Base-by-base conservation (phyloP, 306 rosid genomes). In the Castanopsis chinensis region DNA sequence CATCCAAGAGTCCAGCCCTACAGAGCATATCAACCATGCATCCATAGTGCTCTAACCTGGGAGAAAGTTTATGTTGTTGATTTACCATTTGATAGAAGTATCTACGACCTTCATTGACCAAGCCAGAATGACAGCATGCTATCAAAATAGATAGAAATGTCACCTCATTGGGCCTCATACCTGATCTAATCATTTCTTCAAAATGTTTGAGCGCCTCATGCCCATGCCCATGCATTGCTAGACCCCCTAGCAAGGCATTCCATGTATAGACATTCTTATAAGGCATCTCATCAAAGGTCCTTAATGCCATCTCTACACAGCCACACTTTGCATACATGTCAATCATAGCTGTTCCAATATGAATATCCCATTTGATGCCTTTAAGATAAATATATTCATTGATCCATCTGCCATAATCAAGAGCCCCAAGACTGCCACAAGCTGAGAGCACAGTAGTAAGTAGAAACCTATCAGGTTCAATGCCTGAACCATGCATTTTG, bases 291-390 rank as follows among this genome's bases (percentile, higher is more conserved):
- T 80, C 69, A 70, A 92, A 94, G 67, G 80, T 75, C 54, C 5
- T 79, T 43, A 80, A 81, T 2, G 94, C 94, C 93, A 78, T 87
- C 69, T 89, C 76, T 74, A 90, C 74, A 61, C 89, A 87, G 59
- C 94, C 97, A 71, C 91, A 92, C 68, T 92, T 94, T 28, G 92
- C 89, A 75, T 90, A 93, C 95, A 90, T 94, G 88, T 90, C 96
- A 51, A 92, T 80, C 88, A 94, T 72, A 30, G 96, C 71, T 10
- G 96, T 94, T 79, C 93, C 96, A 35, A 86, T 76, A 80, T 85
- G 90, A 69, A 85, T 77, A 84, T 94, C 96, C 92, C 91, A 80
- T 77, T 84, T 88, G 83, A 94, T 92, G 53, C 57, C 85, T 71
- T 55, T 78, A 30, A 30, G 74, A 76, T 83, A 89, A 41, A 93